A percentile compares a stretch with the other conserved stretches of the same genome.
Evolutionary conservation across 805 yeast genomes (phyloP).

Genomic region (Wickerhamia fluorescens): DNA sequence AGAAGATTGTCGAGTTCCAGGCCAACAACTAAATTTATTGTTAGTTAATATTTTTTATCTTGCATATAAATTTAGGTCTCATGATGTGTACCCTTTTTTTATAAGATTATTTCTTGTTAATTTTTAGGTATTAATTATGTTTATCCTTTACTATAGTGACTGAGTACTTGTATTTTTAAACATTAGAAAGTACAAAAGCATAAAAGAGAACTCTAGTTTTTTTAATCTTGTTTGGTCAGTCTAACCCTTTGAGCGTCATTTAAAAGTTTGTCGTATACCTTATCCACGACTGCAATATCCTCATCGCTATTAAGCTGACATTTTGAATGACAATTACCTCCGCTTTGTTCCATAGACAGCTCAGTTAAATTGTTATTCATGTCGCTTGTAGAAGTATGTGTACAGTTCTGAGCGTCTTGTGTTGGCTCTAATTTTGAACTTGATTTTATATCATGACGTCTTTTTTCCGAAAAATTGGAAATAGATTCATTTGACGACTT

Average conservation of each 20-base stretch:
- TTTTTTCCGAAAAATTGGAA: slow-evolving; percentile 1
- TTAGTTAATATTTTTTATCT: background rate
- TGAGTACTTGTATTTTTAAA: too few relatives aligned
- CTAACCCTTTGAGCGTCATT: slow-evolving; percentile 62
- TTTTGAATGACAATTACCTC: too few relatives aligned
- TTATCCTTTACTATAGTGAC: too few relatives aligned
- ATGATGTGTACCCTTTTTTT: slow-evolving; percentile 1
- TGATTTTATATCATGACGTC: background rate
- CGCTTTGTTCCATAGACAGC: background rate
- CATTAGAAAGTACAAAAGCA: too few relatives aligned
- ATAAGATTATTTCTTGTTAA: background rate
- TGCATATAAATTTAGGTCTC: slow-evolving; percentile 1
- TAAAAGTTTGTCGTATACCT: slow-evolving; percentile 63
- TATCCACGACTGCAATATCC: slow-evolving; percentile 47
- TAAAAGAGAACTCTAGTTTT: too few relatives aligned
- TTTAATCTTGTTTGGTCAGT: slow-evolving; percentile 31
- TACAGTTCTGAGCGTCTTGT: too few relatives aligned
- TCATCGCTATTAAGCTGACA: too few relatives aligned
- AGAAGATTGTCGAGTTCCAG: slow-evolving; percentile 90
- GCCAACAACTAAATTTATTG: slow-evolving; percentile 22
- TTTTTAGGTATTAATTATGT: background rate
- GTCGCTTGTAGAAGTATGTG: background rate
- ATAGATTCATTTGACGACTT: background rate
- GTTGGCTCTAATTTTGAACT: too few relatives aligned
- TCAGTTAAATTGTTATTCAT: background rate